Conservation (phyloP, 768 basidiomycete species). For the Gloeopeniophorella convolvens region DNA sequence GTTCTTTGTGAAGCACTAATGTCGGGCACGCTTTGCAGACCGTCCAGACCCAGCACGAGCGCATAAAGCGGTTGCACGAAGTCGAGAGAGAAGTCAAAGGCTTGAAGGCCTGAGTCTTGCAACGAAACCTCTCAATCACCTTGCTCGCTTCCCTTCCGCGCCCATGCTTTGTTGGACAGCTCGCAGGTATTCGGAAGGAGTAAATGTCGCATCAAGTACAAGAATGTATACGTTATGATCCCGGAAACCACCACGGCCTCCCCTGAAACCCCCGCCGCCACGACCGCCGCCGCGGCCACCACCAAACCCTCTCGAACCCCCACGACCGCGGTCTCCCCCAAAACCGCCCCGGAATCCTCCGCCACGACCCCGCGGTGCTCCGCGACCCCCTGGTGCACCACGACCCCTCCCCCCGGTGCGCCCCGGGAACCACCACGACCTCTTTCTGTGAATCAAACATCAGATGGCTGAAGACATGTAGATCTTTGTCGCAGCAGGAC, state of each 20-base stretch:
- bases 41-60: slow-evolving; percentile 43
- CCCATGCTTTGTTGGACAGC: background rate
- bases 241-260: slow-evolving; percentile 43
- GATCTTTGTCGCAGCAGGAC: slow-evolving; percentile 11
- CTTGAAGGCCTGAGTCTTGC: slow-evolving; percentile 6
- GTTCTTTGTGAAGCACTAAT: background rate
- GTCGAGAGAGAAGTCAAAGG: slow-evolving; percentile 16
- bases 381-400: slow-evolving; percentile 27
- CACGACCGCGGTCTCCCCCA: slow-evolving; percentile 38
- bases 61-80: slow-evolving; percentile 39
- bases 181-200: background rate
- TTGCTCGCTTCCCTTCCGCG: background rate
- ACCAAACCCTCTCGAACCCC: slow-evolving; percentile 40
- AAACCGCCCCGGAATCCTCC: slow-evolving; percentile 40
- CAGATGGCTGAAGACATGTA: slow-evolving; percentile 21
- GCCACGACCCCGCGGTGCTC: slow-evolving; percentile 22
- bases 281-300: slow-evolving; percentile 32
- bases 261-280: slow-evolving; percentile 34
- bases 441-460: slow-evolving; percentile 33
- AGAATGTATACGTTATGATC: slow-evolving; percentile 31
- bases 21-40: slow-evolving; percentile 29
- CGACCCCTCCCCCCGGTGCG: slow-evolving; percentile 24
- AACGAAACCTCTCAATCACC: background rate
- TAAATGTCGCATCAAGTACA: background rate
- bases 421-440: slow-evolving; percentile 38